phyloP scores from a whole-genome alignment of 768 basidiomycete genomes.

The Boletus eberwhitei region DNA sequence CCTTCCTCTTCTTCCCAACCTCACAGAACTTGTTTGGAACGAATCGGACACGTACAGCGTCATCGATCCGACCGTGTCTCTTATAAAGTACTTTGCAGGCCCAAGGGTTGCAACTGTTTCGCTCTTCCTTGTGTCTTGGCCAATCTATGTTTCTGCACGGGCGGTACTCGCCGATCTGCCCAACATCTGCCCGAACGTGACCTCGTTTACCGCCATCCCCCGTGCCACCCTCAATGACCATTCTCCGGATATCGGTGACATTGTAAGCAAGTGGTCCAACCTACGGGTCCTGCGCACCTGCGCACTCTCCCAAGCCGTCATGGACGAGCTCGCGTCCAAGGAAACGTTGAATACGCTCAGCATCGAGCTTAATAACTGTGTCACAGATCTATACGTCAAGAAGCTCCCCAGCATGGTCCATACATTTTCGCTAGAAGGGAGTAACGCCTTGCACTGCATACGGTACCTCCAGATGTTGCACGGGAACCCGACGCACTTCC shows the following conservation, averaged over 20 bases:
- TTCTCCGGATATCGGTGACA: slow-evolving; percentile 6
- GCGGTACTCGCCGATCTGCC: background rate
- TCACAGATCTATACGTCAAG: background rate
- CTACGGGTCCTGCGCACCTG: slow-evolving; percentile 6
- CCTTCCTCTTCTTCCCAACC: slow-evolving; percentile 15
- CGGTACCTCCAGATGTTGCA: slow-evolving; percentile 9
- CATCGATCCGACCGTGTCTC: slow-evolving; percentile 5
- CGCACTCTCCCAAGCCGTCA: slow-evolving; percentile 7
- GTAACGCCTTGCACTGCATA: slow-evolving; percentile 4
- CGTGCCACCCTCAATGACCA: slow-evolving; percentile 6
- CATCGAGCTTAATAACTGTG: slow-evolving; percentile 6
- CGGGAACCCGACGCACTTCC: background rate
- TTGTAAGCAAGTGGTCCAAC: slow-evolving; percentile 8
- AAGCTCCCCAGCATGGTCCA: slow-evolving; percentile 5
- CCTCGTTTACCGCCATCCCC: slow-evolving; percentile 11
- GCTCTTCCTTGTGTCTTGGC: slow-evolving; percentile 5
- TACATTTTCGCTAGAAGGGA: slow-evolving; percentile 9
- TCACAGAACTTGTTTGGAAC: slow-evolving; percentile 9
- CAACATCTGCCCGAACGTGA: slow-evolving; percentile 16
- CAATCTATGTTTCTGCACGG: background rate
- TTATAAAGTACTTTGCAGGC: slow-evolving; percentile 14
- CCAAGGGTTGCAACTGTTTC: slow-evolving; percentile 1
- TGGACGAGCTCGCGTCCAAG: slow-evolving; percentile 7
- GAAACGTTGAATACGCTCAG: slow-evolving; percentile 6
- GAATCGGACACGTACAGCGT: background rate